Base-by-base conservation (phyloP, 257 asterid species). In the Ajuga chamaepitys region DNA sequence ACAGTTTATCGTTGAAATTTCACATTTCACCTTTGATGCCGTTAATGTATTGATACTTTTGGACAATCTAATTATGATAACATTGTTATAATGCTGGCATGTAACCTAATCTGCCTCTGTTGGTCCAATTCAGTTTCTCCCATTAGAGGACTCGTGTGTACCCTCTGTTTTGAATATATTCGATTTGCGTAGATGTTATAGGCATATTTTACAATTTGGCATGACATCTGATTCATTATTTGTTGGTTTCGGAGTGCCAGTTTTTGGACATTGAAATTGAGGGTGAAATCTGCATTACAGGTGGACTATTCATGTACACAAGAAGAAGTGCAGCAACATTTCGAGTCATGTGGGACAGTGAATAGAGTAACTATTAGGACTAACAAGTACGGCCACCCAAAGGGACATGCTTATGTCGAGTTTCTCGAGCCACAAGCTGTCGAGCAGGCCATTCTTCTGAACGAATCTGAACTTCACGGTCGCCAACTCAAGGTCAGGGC, bases 291-390 rank as follows among this genome's bases (percentile, higher is more conserved):
- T n/a, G n/a, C n/a, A n/a, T n/a, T 70, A 4, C 46, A 75, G 93
- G 95, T 82, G 82, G 96, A 88, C 59, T 88, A 88, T 73, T 61
- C 92, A 45, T 88, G 96, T 71, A 88, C 88, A 7, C 95, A 91
- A 0, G 89, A 88, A 80, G 96, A 88, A 74, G 94, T 85, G 56
- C 96, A 88, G 63, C 95, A 82, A 84, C 96, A 88, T 83, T 88
- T 85, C 68, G 89, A 84, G 80, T 72, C 96, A 17, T 84, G 92
- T 74, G 95, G 95, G 53, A 84, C 89, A 2, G 96, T 88, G 71
- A 86, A 88, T 68, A 78, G 96, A 54, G 95, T 88, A 54, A 88
- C 96, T 50, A 84, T 88, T 34, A 80, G 91, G 75, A 80, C 89
- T 48, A 80, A 84, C 81, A 88, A 88, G 75, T 81, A 57, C 68